Base-by-base conservation (phyloP, 2,329 filamentous ascomycete genomes). In the Ceratocystis lukuohia region DNA sequence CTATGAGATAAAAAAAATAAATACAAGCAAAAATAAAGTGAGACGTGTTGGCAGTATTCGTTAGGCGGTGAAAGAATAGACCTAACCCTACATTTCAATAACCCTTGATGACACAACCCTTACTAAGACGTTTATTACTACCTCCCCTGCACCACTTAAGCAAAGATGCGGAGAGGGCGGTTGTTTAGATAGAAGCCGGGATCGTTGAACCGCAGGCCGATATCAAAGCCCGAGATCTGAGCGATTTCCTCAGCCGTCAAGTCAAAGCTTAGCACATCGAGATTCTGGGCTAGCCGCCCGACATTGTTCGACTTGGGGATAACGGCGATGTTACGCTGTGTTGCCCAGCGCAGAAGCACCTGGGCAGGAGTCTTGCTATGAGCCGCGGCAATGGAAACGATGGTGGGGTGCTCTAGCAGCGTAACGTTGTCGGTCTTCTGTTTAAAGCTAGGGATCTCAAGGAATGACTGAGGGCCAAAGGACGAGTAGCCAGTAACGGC, bases 261-360 rank as follows among this genome's bases (percentile, higher is more conserved):
- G 71, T 90, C 81, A 73, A 89, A 92, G 69, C 77, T 77, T 69
- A 79, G 82, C 69, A 85, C 83, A 70, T 86, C 82, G 70, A 92
- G 77, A 77, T 91, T 91, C 78, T 87, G 79, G 67, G 77, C 74
- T 74, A 90, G 80, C 70, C 78, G 70, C 25, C 73, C 78, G 69
- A 70, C 73, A 70, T 75, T 81, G 76, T 75, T 87, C 69, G 82
- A 87, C 83, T 93, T 93, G 71, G 89, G 89, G 71, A 94, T 94
- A 71, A 94, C 88, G 61, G 89, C 88, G 66, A 94, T 79, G 41
- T 85, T 85, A 63, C 88, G 82, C 80, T 95, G 90, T 17, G 91
- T 95, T 25, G 90, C 85, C 91, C 91, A 96, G 71, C 91, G 84
- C 70, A 96, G 81, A 69, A 96, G 81, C 33, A 96, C 81, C 81